Evolutionary conservation across 1,284 basidiomycete genomes (phyloP).

Genomic region (Ustilago tritici): DNA sequence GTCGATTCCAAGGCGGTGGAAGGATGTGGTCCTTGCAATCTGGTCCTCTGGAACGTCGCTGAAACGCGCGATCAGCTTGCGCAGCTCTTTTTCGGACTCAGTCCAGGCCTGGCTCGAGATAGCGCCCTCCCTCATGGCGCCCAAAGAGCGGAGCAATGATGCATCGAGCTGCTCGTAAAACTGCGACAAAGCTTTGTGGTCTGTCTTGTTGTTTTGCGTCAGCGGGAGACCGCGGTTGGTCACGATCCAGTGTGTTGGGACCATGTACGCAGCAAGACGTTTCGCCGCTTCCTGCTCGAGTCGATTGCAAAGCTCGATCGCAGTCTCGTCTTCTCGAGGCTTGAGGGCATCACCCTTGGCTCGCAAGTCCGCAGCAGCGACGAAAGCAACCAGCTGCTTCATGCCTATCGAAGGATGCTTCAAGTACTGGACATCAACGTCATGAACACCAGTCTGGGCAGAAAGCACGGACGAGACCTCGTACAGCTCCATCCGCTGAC

Average conservation of each 20-base stretch:
- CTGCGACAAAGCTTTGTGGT: conserved; percentile 47
- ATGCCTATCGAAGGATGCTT: conserved; percentile 58
- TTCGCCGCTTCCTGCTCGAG: conserved; percentile 50
- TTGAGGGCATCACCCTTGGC: conserved; percentile 7
- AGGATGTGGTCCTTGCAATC: conserved; percentile 49
- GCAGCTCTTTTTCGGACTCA: conserved; percentile 36
- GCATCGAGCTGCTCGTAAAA: conserved; percentile 44
- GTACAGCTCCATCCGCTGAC: conserved; percentile 68
- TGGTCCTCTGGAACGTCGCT: conserved; percentile 29
- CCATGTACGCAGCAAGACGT: conserved; percentile 63
- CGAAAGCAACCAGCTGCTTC: conserved; percentile 64
- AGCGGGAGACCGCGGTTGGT: conserved; percentile 52
- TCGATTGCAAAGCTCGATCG: conserved; percentile 34
- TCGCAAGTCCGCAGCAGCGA: conserved; percentile 24
- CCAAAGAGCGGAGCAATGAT: conserved; percentile 24
- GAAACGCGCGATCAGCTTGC: conserved; percentile 33
- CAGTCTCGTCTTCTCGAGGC: conserved; percentile 36
- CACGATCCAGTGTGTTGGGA: conserved; percentile 59
- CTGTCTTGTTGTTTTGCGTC: conserved; percentile 68
- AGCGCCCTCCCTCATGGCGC: conserved; percentile 24
- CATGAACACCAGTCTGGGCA: conserved; percentile 35
- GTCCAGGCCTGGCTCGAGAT: conserved; percentile 30
- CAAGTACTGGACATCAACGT: conserved; percentile 62
- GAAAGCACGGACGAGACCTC: conserved; percentile 62
- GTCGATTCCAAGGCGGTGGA: conserved; percentile 66